A percentile compares a stretch with the other conserved stretches of the same genome.
phyloP scores from a whole-genome alignment of 495 filamentous ascomycete species.

The Aspergillus avenaceus region DNA sequence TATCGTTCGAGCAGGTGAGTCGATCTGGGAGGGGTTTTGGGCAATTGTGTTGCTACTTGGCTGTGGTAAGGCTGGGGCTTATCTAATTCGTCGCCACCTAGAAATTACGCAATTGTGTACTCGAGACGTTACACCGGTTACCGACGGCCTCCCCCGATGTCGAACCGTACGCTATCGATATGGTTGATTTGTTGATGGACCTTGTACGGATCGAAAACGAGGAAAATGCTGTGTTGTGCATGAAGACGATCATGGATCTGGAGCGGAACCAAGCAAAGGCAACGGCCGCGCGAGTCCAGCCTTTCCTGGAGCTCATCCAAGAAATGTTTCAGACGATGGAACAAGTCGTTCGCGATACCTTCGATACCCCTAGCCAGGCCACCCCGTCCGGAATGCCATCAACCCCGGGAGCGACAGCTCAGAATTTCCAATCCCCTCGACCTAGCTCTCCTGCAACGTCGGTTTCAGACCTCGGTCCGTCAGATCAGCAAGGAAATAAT shows the following conservation, averaged over 20 bases:
- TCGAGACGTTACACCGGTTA: conserved; percentile 91
- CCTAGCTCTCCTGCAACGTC: conserved; percentile 85
- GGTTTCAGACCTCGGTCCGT: conserved; percentile 63
- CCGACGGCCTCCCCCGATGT: conserved; percentile 79
- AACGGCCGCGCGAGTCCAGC: conserved; percentile 73
- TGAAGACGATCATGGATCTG: conserved; percentile 97
- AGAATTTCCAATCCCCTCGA: conserved; percentile 78
- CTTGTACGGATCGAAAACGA: conserved; percentile 91
- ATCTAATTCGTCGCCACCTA: conserved; percentile 32
- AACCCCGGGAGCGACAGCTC: conserved; percentile 67
- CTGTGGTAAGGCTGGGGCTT: conserved; percentile 1
- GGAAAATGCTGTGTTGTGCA: conserved; percentile 94
- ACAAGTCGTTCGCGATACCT: conserved; percentile 85
- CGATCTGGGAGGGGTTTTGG: not conserved
- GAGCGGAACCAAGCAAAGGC: conserved; percentile 87
- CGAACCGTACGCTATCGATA: conserved; percentile 78
- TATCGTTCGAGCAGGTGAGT: conserved; percentile 74
- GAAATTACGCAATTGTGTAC: conserved; percentile 84
- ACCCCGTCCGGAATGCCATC: conserved; percentile 66
- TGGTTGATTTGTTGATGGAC: conserved; percentile 84
- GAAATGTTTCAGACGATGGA: conserved; percentile 96
- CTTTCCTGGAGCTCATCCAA: conserved; percentile 85
- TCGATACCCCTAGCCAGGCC: conserved; percentile 67
- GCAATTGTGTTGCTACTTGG: not conserved
- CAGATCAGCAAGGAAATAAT: conserved; percentile 75